Conservation (phyloP, 2,329 filamentous ascomycete genomes). For the Fusarium succisae region DNA sequence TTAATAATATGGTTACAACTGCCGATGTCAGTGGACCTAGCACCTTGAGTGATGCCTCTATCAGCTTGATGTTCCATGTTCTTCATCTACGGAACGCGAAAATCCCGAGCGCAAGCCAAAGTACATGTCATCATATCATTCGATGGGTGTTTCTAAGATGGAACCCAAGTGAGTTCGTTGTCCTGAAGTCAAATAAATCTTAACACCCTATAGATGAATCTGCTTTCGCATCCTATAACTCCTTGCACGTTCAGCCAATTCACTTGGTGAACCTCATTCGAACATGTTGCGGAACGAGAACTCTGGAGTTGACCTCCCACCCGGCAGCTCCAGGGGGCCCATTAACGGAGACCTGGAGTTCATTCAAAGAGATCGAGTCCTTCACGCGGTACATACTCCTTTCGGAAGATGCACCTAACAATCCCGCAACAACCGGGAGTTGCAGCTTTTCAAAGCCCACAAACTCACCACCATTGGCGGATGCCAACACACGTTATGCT, state of each 20-base stretch:
- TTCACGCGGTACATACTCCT: conserved; percentile 66
- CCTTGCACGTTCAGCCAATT: conserved; percentile 69
- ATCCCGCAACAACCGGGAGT: not conserved
- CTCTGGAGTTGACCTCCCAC: conserved; percentile 44
- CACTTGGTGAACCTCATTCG: conserved; percentile 76
- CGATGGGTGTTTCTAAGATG: conserved; percentile 86
- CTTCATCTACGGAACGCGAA: conserved; percentile 72
- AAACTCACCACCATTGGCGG: conserved; percentile 37
- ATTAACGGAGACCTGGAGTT: conserved; percentile 59
- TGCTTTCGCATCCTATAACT: conserved; percentile 71
- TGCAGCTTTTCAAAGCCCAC: conserved; percentile 3
- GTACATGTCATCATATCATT: conserved; percentile 76
- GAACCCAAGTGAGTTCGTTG: conserved; percentile 72
- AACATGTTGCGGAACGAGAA: conserved; percentile 68
- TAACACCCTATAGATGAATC: conserved; percentile 66
- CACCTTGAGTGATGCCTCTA: conserved; percentile 79
- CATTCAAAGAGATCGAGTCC: conserved; percentile 53
- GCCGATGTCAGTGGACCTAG: conserved; percentile 85
- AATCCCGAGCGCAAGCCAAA: conserved; percentile 73
- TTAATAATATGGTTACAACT: conserved; percentile 77
- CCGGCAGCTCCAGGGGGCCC: conserved; percentile 57
- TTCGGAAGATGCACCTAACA: conserved; percentile 48
- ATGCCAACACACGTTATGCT: conserved; percentile 49
- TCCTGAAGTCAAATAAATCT: not conserved
- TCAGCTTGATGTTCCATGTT: conserved; percentile 76